Evolutionary conservation across 176 grass and related monocot species (phyloP), one percentile per base, ranked within the genome.

Genomic region (Poa annua): DNA sequence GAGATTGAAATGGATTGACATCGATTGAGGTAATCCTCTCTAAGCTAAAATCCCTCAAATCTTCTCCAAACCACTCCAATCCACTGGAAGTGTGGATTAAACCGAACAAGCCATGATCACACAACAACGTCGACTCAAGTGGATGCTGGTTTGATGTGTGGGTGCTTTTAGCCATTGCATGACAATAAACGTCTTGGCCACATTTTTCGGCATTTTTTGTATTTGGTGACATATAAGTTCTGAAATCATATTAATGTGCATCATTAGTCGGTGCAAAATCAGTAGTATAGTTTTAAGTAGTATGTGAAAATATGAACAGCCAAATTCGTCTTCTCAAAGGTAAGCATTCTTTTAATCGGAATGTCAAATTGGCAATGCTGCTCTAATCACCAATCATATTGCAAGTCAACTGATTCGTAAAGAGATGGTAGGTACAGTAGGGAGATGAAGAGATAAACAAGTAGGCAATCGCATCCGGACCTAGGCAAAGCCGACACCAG

Each of bases 401-500:
- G 66, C 73, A 86, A 82, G 79, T 82, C 72, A 86, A 82, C 66
- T 36, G 63, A 32, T 47, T 9, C 39, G 9, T 41, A 54, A 26
- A 53, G 12, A 52, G 8, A 68, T 32, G 39, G 47, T 52, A 13
- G 26, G 44, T 80, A 50, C 19, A 67, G 45, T 36, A 6, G 78
- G 39, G 39, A 66, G 26, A 50, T 21, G 26, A 66, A 67, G 25
- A 26, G 66, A 36, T 86, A 86, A 78, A 86, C 47, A 86, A 86
- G 15, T 29, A 64, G 55, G 83, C 47, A 78, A 33, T 32, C 7
- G 82, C 82, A 83, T 73, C 74, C 39, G 39, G 65, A 6, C 21
- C 73, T 32, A 56, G 65, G 83, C 72, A 9, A 82, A 16, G 78
- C 83, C 79, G 76, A 83, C 83, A 82, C 83, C 34, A 65, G 73